Evolutionary conservation across 1,284 basidiomycete genomes (phyloP).

Genomic region (Melampsora larici-populina): DNA sequence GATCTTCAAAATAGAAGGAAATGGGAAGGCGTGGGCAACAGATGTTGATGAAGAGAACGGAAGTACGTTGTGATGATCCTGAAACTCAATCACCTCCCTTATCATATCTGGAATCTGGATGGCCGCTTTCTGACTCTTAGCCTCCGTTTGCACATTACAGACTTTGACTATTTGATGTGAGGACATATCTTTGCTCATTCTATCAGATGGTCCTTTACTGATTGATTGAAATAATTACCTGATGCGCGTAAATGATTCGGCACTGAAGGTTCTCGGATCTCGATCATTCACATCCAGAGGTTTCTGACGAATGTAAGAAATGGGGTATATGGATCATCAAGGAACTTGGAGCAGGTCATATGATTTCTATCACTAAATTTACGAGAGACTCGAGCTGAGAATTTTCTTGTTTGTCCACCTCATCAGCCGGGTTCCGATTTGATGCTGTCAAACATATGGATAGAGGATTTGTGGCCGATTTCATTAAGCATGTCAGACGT

Average conservation of each 20-base stretch:
- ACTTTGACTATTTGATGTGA: conserved; percentile 13
- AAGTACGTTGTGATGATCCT: conserved; percentile 46
- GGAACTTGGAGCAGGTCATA: conserved; percentile 17
- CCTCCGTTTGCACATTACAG: neutral
- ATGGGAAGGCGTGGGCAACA: conserved; percentile 48
- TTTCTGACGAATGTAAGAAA: conserved; percentile 11
- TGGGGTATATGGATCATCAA: conserved; percentile 5
- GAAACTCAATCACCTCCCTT: neutral
- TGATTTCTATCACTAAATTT: neutral
- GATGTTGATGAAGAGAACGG: conserved; percentile 56
- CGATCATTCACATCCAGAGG: conserved; percentile 7
- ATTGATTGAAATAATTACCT: neutral
- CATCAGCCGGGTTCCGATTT: conserved; percentile 67
- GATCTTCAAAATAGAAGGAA: conserved; percentile 62
- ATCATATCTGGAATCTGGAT: too few relatives aligned
- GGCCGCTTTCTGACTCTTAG: too few relatives aligned
- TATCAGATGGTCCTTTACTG: neutral
- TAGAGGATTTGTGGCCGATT: conserved; percentile 59
- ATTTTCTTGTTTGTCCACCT: neutral
- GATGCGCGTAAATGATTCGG: neutral
- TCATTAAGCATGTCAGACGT: conserved; percentile 60
- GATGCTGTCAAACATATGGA: conserved; percentile 71
- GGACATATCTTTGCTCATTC: neutral
- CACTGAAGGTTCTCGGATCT: neutral
- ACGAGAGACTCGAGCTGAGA: neutral